Percentiles rank a stretch among this genome's conserved stretches.
phyloP scores from a whole-genome alignment of 345 rosid species.

The Euphorbia peplus region DNA sequence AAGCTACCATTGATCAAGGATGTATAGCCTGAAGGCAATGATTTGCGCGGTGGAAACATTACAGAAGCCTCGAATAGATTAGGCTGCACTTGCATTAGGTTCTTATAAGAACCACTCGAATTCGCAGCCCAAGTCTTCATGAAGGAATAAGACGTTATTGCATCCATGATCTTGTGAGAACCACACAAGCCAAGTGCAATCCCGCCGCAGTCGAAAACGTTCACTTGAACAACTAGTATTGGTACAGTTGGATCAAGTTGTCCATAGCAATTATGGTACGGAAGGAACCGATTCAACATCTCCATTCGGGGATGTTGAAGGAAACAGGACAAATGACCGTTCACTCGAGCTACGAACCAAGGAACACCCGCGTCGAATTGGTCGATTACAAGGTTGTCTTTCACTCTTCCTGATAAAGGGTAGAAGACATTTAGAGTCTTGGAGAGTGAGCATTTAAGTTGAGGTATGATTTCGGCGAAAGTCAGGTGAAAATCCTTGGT shows the following conservation, averaged over 20 bases:
- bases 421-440: background rate
- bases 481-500: background rate
- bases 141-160: background rate
- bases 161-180: conserved; percentile 8
- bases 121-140: conserved; percentile 8
- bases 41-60: background rate
- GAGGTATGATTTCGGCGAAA: too few species aligned
- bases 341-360: background rate
- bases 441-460: background rate
- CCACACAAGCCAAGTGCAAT: conserved; percentile 13
- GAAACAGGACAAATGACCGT: background rate
- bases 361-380: conserved; percentile 12
- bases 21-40: background rate
- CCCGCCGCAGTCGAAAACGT: conserved; percentile 13
- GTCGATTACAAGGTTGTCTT: background rate
- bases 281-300: background rate
- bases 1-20: background rate
- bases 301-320: background rate
- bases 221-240: conserved; percentile 9
- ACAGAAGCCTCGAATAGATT: background rate
- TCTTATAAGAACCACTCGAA: background rate
- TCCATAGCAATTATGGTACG: background rate
- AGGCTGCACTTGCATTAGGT: background rate
- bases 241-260: background rate
- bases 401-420: background rate